Conservation (phyloP, 805 yeast species). For the Yarrowia hollandica region DNA sequence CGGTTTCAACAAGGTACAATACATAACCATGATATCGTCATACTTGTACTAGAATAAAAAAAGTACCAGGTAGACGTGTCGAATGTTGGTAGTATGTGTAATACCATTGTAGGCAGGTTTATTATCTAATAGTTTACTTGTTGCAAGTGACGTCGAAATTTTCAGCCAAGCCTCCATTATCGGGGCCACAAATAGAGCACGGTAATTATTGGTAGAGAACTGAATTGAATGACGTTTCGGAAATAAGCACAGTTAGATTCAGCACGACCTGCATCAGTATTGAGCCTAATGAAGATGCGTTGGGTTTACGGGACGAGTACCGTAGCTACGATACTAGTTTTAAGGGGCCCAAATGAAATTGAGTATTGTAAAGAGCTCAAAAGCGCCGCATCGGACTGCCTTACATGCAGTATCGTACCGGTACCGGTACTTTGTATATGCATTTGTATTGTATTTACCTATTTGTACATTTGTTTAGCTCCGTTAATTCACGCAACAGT, state of each 20-base stretch:
- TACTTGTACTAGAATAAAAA: too few species aligned
- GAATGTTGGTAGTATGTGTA: not conserved
- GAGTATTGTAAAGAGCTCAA: constrained; percentile 1
- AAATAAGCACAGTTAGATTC: not conserved
- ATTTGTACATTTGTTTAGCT: not conserved
- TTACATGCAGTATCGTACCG: too few species aligned
- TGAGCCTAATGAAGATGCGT: not conserved
- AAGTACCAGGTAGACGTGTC: too few species aligned
- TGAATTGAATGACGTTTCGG: not conserved
- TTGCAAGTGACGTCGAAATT: not conserved
- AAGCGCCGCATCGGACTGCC: not conserved
- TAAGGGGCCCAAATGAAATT: not conserved
- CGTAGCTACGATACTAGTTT: not conserved
- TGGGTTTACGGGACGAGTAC: too few species aligned
- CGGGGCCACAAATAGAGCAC: not conserved
- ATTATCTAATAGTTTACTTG: not conserved
- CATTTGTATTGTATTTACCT: not conserved
- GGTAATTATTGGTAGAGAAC: not conserved
- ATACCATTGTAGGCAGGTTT: not conserved
- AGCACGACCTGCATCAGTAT: constrained; percentile 3
- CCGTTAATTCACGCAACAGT: constrained; percentile 11
- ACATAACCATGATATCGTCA: not conserved
- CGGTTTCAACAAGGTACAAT: not conserved
- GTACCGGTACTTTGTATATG: too few species aligned
- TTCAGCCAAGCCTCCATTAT: not conserved